Conservation (phyloP, 306 rosid genomes). For the Hylodesmum podocarpum region DNA sequence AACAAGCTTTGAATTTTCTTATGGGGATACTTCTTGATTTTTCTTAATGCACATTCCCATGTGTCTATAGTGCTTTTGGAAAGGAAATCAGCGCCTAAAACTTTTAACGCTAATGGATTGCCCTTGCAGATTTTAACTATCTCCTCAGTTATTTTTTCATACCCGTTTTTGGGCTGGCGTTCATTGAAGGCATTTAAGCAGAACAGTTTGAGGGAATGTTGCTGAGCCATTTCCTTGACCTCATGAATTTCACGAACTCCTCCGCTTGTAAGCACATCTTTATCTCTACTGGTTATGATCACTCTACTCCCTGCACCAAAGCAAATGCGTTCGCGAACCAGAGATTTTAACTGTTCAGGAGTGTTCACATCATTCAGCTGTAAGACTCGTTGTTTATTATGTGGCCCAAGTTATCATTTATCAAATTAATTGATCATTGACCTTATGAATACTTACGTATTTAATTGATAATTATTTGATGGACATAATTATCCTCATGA, state of each 20-base stretch:
- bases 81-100: slow-evolving; percentile 23
- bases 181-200: slow-evolving; percentile 10
- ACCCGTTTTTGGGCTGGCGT: not conserved
- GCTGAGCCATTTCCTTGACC: not conserved
- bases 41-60: slow-evolving; percentile 4
- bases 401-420: no score
- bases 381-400: no score
- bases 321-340: not conserved
- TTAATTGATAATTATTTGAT: no score
- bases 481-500: no score
- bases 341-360: not conserved
- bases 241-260: not conserved
- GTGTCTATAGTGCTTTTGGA: not conserved
- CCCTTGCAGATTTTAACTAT: slow-evolving; percentile 6
- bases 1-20: not conserved
- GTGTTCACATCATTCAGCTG: slow-evolving; percentile 2
- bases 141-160: not conserved
- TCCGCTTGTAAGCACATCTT: not conserved
- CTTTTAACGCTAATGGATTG: slow-evolving; percentile 22
- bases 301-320: slow-evolving; percentile 9
- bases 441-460: no score
- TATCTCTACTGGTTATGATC: slow-evolving; percentile 24
- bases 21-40: not conserved
- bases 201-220: slow-evolving; percentile 7
- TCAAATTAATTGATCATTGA: no score